These are phyloP conservation scores for Eimeria sp. DNA, from an alignment of 169 alveolate species.

Conservation along the genomic window DNA sequence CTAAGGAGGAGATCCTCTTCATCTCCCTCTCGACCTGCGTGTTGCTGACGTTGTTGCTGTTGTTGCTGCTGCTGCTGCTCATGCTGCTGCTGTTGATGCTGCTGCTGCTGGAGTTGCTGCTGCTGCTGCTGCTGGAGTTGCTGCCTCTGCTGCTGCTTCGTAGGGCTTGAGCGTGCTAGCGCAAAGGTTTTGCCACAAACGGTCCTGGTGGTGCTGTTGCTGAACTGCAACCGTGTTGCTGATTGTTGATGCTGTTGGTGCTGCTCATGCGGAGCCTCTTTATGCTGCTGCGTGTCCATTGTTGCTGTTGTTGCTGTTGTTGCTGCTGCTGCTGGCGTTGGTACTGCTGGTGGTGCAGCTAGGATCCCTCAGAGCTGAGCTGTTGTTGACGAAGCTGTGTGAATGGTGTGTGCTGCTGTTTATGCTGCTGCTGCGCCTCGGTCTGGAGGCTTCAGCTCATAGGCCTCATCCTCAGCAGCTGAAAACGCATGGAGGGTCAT, in stretches of 20 bases:
- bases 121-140: no score
- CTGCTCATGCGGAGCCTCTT: neutral
- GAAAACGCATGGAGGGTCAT: neutral
- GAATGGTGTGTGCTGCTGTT: neutral
- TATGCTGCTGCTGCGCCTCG: slow-evolving; percentile 53
- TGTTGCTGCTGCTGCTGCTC: slow-evolving; percentile 44
- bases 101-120: neutral
- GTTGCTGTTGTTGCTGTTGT: slow-evolving; percentile 17
- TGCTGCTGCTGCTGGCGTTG: neutral
- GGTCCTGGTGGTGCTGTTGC: slow-evolving; percentile 21
- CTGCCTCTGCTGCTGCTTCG: no score
- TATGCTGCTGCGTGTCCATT: neutral
- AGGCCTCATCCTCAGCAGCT: neutral
- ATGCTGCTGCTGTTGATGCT: slow-evolving; percentile 21
- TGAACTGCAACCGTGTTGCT: slow-evolving; percentile 33
- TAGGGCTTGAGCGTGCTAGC: slow-evolving; percentile 40
- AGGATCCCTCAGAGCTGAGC: neutral
- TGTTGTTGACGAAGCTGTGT: neutral
- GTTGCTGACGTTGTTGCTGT: slow-evolving; percentile 32
- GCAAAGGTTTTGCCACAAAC: slow-evolving; percentile 53
- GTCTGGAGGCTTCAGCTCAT: neutral
- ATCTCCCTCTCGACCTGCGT: neutral
- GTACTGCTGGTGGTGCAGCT: neutral
- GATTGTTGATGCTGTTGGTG: slow-evolving; percentile 20
- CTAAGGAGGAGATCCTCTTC: slow-evolving; percentile 41